Evolutionary conservation across 176 grass and related monocot genomes (phyloP), one percentile per base, ranked within the genome.

Genomic region (Raddia guianensis): DNA sequence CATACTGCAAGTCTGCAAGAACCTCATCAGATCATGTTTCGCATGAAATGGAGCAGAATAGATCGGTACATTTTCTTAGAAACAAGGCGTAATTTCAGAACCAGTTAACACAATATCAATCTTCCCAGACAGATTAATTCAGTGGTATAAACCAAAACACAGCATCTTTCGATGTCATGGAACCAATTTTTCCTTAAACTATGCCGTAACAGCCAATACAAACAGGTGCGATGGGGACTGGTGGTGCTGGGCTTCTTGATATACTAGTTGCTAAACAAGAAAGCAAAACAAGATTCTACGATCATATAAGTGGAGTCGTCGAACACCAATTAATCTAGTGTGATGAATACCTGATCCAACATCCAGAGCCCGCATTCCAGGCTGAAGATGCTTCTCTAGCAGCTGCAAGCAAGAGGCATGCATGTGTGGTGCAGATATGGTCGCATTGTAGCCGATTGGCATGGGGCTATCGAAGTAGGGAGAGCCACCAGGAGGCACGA

Each of bases 381-480:
- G 87, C 84, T 86, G 90, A 63, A 95, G 87, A 20, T 92, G 77
- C 27, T 90, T 81, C 87, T 92, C 80, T 21, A 95, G 66, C 44
- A 95, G 72, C 70, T 95, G 90, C 9, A 95, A 50, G 73, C 90
- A 95, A 69, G 90, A 52, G 0, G 93, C 93, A 49, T 95, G 93
- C 93, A 95, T 95, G 77, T 95, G 93, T 4, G 93, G 90, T 16
- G 93, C 93, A 0, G 93, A 92, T 74, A 95, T 95, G 9, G 93
- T 92, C 19, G 85, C 93, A 3, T 95, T 95, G 71, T 83, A 95
- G 4, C 90, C 93, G 4, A 95, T 95, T 3, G 75, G 46, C 93
- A 95, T 90, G 2, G 93, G 90, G 82, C 87, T 92, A 15, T 95
- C 90, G 8, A 74, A 71, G 62, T 92, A 95, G 46, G 93, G 84